A percentile compares a stretch with the other conserved stretches of the same genome.
Evolutionary conservation across 176 grass and related monocot genomes (phyloP).

Genomic region (Lolium multiflorum): DNA sequence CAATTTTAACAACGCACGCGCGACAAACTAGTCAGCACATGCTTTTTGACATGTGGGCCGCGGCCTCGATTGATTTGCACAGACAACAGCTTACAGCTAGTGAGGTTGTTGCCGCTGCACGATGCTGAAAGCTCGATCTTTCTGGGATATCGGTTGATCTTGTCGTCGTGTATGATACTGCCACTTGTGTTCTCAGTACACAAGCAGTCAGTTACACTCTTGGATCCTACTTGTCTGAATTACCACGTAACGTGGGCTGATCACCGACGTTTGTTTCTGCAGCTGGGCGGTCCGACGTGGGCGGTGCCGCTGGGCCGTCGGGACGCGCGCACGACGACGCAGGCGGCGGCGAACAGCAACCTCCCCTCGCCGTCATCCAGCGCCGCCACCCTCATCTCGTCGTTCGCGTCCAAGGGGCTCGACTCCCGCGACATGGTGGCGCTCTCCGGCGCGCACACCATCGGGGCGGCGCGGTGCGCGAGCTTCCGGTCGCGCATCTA

Average conservation of each 20-base stretch:
- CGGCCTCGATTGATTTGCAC: not conserved
- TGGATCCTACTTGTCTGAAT: not conserved
- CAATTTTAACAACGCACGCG: slow-evolving; percentile 29
- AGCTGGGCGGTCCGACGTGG: slow-evolving; percentile 86
- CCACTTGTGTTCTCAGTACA: no score
- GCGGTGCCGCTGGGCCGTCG: slow-evolving; percentile 65
- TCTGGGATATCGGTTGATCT: not conserved
- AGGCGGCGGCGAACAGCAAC: slow-evolving; percentile 73
- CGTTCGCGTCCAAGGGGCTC: slow-evolving; percentile 69
- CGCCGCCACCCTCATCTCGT: slow-evolving; percentile 49
- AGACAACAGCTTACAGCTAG: not conserved
- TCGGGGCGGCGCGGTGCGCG: slow-evolving; percentile 68
- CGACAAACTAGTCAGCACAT: slow-evolving; percentile 28
- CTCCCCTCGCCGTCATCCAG: slow-evolving; percentile 56
- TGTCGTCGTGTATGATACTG: not conserved
- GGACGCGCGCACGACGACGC: slow-evolving; percentile 72
- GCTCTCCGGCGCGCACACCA: slow-evolving; percentile 87
- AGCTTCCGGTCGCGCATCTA: slow-evolving; percentile 72
- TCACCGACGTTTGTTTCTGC: not conserved
- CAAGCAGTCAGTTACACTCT: not conserved
- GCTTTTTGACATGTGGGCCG: slow-evolving; percentile 6
- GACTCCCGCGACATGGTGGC: slow-evolving; percentile 75
- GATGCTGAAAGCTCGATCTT: not conserved
- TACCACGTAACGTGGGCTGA: not conserved
- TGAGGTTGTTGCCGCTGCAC: not conserved